Base-by-base conservation (phyloP, 768 basidiomycete genomes). In the Exidia glandulosa region DNA sequence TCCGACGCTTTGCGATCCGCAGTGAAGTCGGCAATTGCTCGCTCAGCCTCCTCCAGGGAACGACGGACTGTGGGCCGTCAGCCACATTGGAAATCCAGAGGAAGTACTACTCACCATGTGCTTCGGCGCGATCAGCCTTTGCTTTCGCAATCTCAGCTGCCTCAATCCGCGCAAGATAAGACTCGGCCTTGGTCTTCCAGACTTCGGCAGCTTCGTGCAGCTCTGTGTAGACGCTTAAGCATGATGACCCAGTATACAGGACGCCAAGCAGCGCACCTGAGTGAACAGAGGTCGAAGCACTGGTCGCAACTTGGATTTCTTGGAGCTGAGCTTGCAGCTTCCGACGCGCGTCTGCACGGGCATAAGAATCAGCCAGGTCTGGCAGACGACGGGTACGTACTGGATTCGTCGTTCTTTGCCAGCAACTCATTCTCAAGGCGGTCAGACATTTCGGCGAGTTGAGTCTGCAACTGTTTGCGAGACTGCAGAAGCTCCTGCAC, bases 71-170 rank as follows among this genome's bases (percentile, higher is more conserved):
- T 32, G 29, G 50, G 57, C 45, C 5, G n/a, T 48, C 6, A 54
- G 27, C 25, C 50, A 36, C 19, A 41, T 27, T 59, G 61, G 19
- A 58, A 19, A n/a, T n/a, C 14, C 19, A 62, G 30, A 65, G 50
- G n/a, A 14, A 14, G 16, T 58, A 59, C 61, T 57, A n/a, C 75
- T 57, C 61, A 88, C 88, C 77, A 64, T 80, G 77, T 3, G 81
- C 77, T 70, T 88, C 88, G 3, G 79, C 80, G 16, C 85, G 80
- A 54, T 81, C 79, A 14, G 80, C 78, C 64, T 83, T 88, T 5
- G 81, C 85, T 52, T 81, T 77, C 6, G 81, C 82, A 57, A 88
- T 81, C 66, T 90, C 88, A 1, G 83, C 78, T 13, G 80, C 80
- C 68, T 90, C 85, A 25, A 88, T 76, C 10, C 80, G 79, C 50